Evolutionary conservation across 1,139 yeast species (phyloP), one percentile per base, ranked within the genome.

Genomic region (Arxiozyma slooffiae): DNA sequence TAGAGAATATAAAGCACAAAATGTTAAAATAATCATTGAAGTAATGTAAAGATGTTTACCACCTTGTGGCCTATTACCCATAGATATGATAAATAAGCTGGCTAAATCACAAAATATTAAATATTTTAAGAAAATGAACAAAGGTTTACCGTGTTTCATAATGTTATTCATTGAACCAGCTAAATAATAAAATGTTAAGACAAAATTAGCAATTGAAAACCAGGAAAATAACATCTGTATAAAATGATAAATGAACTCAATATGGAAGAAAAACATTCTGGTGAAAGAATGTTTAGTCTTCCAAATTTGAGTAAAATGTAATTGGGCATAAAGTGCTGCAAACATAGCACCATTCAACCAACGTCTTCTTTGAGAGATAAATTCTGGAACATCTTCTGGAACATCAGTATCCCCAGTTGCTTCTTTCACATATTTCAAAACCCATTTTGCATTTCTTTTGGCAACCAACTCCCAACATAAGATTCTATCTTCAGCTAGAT

Each of bases 371-470:
- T 92, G 98, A 17, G 95, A 82, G 53, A 92, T 81, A 64, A 92
- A 90, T 67, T 92, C 98, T 0, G 97, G 79, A 45, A 90, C 75
- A 6, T 81, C 74, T 64, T 90, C 97, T 3, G 98, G 98, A 47
- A 92, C 97, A 76, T 92, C 98, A 0, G 98, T 92, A 66, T 90
- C 97, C 59, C 97, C 98, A 26, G 86, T 84, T 1, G 97, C 97
- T 68, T 81, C 86, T 61, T 86, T 85, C 49, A 92, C 97, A 66
- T 90, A 90, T 64, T 88, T 88, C 60, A 92, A 74, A 24, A 92
- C 87, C 98, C 98, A 92, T 63, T 81, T 84, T 48, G 88, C 92
- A 54, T 81, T 79, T 58, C 75, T 78, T 63, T 92, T 90, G 6
- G 97, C 95, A 14, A 92, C 94, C 51, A 92, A 75, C 67, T 92